Percentiles rank a stretch among this genome's conserved stretches.
phyloP scores from a whole-genome alignment of 768 basidiomycete species.

The Fistulinella prunicolor region DNA sequence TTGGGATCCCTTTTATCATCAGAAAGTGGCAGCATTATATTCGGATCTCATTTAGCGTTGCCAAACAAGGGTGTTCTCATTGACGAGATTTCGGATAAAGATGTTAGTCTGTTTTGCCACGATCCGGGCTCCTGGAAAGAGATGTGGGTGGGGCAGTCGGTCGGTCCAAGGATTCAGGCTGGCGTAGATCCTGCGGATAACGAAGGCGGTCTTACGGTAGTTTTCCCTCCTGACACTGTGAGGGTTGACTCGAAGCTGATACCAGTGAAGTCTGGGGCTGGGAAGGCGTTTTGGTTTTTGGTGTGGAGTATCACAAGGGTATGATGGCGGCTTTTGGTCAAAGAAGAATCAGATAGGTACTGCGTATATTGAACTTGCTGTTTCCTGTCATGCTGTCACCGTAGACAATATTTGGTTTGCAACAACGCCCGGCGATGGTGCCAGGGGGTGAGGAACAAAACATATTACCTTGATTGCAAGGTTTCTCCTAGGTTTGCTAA shows the following conservation, averaged over 20 bases:
- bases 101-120: conserved; percentile 22
- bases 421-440: too few species aligned
- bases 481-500: too few species aligned
- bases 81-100: conserved; percentile 1
- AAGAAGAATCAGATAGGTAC: too few species aligned
- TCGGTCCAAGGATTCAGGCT: not conserved
- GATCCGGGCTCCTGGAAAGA: conserved; percentile 26
- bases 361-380: too few species aligned
- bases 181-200: not conserved
- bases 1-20: conserved; percentile 28
- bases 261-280: not conserved
- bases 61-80: conserved; percentile 8
- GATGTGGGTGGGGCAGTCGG: conserved; percentile 21
- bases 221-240: conserved; percentile 34
- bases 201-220: not conserved
- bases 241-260: conserved; percentile 27
- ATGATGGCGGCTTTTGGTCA: not conserved
- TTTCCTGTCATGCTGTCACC: too few species aligned
- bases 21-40: conserved; percentile 28
- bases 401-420: too few species aligned
- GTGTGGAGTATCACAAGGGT: conserved; percentile 21
- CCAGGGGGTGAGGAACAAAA: too few species aligned
- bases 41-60: conserved; percentile 27
- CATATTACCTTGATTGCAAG: too few species aligned
- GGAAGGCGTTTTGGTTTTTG: conserved; percentile 4